Conservation (phyloP, 1,139 yeast genomes). For the Blastobotrys persicus region DNA sequence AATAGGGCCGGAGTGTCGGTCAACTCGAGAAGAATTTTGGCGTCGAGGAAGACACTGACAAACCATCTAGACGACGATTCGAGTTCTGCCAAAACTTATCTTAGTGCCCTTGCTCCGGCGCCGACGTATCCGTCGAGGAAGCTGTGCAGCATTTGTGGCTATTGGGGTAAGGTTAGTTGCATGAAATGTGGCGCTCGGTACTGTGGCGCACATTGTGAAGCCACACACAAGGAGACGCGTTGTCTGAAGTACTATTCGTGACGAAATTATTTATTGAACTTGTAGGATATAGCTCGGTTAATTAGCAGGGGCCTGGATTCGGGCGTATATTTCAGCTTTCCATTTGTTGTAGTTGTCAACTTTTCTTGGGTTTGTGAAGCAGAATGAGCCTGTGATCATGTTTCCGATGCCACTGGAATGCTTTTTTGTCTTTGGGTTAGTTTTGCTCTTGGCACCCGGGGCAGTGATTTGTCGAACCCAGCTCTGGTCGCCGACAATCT, state of each 20-base stretch:
- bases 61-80: conserved; percentile 46
- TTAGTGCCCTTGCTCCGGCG: conserved; percentile 33
- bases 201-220: conserved; percentile 40
- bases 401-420: conserved; percentile 33
- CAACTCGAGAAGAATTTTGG: conserved; percentile 39
- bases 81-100: conserved; percentile 31
- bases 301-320: too few species aligned
- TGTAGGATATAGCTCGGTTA: too few species aligned
- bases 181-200: conserved; percentile 40
- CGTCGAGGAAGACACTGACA: conserved; percentile 40
- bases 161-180: conserved; percentile 39
- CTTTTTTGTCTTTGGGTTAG: conserved; percentile 10
- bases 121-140: conserved; percentile 38
- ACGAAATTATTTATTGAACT: background rate
- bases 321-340: conserved; percentile 17
- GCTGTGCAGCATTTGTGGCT: conserved; percentile 45
- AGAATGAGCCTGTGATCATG: conserved; percentile 29
- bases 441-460: conserved; percentile 18
- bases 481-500: conserved; percentile 37
- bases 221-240: conserved; percentile 42
- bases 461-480: conserved; percentile 36
- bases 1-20: conserved; percentile 32
- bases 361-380: conserved; percentile 24
- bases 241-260: conserved; percentile 36
- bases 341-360: conserved; percentile 26